A percentile compares a stretch with the other conserved stretches of the same genome.
Evolutionary conservation across 2,329 filamentous ascomycete genomes (phyloP).

Genomic region (Fusarium annulatum): DNA sequence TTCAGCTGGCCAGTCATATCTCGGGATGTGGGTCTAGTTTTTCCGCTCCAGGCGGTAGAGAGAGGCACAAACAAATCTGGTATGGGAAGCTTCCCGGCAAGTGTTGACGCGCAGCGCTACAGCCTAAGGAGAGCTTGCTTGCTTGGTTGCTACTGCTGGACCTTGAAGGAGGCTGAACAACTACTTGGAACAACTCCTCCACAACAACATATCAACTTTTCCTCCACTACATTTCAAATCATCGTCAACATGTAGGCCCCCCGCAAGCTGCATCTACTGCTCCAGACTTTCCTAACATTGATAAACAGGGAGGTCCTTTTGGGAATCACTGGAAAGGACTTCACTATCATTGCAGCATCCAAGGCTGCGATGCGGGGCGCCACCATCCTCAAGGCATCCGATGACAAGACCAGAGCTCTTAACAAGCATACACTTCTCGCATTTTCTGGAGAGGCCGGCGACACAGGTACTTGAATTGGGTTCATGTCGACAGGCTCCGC

Average conservation of each 20-base stretch:
- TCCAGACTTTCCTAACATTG: slow-evolving; percentile 24
- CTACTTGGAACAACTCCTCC: slow-evolving; percentile 32
- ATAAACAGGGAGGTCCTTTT: slow-evolving; percentile 89
- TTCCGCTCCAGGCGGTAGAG: slow-evolving; percentile 50
- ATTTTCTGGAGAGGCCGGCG: slow-evolving; percentile 94
- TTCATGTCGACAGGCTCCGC: slow-evolving; percentile 5
- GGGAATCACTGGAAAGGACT: slow-evolving; percentile 99
- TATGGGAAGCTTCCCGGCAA: slow-evolving; percentile 39
- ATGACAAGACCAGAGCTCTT: slow-evolving; percentile 94
- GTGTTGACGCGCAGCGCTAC: slow-evolving; percentile 53
- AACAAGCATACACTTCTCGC: slow-evolving; percentile 97
- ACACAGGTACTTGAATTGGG: slow-evolving; percentile 73
- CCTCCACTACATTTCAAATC: slow-evolving; percentile 23
- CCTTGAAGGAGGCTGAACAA: slow-evolving; percentile 40
- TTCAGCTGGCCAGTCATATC: slow-evolving; percentile 41
- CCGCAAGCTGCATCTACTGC: slow-evolving; percentile 18
- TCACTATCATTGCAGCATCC: slow-evolving; percentile 95
- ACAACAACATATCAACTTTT: slow-evolving; percentile 30
- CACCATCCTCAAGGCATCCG: slow-evolving; percentile 91
- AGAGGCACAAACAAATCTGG: slow-evolving; percentile 45
- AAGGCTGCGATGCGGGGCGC: slow-evolving; percentile 98
- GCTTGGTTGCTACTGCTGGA: slow-evolving; percentile 41
- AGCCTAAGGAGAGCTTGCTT: slow-evolving; percentile 50
- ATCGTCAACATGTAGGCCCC: slow-evolving; percentile 43
- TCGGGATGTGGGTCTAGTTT: slow-evolving; percentile 42